phyloP scores from a whole-genome alignment of 768 basidiomycete species.

The Leccinum fibrillosum region DNA sequence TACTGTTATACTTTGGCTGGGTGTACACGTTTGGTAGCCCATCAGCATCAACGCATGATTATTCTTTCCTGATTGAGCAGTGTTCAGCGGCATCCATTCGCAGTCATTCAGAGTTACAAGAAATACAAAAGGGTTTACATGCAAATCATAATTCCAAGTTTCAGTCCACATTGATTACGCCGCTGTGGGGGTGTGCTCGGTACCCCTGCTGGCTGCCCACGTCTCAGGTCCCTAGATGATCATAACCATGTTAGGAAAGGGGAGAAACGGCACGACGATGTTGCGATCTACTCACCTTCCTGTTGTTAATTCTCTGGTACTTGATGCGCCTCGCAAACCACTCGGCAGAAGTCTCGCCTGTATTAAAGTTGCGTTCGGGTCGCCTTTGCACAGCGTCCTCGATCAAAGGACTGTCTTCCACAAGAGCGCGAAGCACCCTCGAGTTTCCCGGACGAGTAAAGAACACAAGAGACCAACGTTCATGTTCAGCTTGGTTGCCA shows the following conservation, averaged over 20 bases:
- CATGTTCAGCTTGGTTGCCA: conserved; percentile 46
- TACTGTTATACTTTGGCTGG: no score
- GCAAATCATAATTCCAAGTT: background rate
- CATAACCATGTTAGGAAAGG: background rate
- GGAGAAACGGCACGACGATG: background rate
- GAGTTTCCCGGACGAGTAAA: conserved; percentile 62
- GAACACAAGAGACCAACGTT: conserved; percentile 67
- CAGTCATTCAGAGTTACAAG: background rate
- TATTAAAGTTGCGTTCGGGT: conserved; percentile 37
- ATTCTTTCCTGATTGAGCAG: background rate
- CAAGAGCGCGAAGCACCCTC: conserved; percentile 47
- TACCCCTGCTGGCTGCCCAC: conserved; percentile 30
- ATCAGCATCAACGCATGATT: background rate
- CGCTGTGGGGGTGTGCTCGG: conserved; percentile 25
- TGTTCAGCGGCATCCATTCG: background rate
- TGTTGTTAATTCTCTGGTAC: conserved; percentile 40
- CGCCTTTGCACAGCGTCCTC: conserved; percentile 38
- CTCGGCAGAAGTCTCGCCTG: conserved; percentile 35
- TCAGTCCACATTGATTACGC: background rate
- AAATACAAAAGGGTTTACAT: background rate
- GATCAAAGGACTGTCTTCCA: conserved; percentile 49
- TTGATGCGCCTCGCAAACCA: conserved; percentile 43
- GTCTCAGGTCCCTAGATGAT: conserved; percentile 28
- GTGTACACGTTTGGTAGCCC: background rate
- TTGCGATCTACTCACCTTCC: conserved; percentile 32